Evolutionary conservation across 257 asterid genomes (phyloP).

Genomic region (Solanum bulbocastanum): DNA sequence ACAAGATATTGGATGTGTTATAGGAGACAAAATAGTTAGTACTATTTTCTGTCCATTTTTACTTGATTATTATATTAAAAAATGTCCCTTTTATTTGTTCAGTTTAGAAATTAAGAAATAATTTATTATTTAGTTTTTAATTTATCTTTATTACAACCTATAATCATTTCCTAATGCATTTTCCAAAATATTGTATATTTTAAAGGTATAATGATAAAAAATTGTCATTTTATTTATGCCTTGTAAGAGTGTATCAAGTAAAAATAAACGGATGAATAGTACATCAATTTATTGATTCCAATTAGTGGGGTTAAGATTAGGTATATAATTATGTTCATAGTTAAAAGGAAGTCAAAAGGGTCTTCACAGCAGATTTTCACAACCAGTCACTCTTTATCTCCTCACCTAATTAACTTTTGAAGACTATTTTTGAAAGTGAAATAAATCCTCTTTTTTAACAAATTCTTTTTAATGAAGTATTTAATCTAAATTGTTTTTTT

Average conservation of each 20-base stretch:
- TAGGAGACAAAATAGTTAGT: neutral
- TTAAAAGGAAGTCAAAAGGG: neutral
- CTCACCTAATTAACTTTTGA: no score
- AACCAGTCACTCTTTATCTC: neutral
- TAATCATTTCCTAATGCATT: neutral
- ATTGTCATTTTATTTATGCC: no score
- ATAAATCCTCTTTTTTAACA: neutral
- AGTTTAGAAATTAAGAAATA: no score
- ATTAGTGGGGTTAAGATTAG: neutral
- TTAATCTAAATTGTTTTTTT: neutral
- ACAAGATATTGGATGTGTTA: neutral
- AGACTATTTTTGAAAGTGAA: neutral
- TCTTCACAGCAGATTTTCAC: neutral
- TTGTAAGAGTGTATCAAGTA: neutral
- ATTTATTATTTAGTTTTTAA: no score
- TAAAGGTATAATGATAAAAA: no score
- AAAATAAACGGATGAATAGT: neutral
- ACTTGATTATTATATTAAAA: no score
- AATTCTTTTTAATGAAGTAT: neutral
- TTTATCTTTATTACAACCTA: neutral
- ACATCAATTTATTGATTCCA: neutral
- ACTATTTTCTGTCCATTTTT: no score
- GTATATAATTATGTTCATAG: neutral
- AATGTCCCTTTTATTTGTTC: neutral
- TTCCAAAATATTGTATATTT: neutral